Evolutionary conservation across 192 early-diverging fungal genomes (phyloP), one percentile per base, ranked within the genome.

Genomic region (Podila horticola): DNA sequence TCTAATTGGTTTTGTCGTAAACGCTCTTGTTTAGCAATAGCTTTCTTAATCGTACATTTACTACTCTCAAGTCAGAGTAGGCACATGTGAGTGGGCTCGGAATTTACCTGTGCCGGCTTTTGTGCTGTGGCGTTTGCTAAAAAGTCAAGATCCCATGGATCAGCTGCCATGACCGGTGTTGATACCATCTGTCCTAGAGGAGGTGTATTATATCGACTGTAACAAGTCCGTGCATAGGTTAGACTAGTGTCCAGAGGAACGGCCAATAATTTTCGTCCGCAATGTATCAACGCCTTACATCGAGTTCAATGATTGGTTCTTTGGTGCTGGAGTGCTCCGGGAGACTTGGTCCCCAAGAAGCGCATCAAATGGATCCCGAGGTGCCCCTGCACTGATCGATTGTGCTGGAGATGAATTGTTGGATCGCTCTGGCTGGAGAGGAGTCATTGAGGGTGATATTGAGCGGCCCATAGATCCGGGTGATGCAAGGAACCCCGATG

Each of bases 61-160:
- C 3, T 2, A 45, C 41, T 17, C 41, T 17, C 31, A 26, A 45
- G 41, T 15, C 41, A 45, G 15, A 45, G 3, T 4, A 7, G 15
- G 41, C 41, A 3, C 8, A 17, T 45, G 41, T 17, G 41, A 45
- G 41, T 8, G 41, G 41, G 12, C 1, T 45, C 19, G 22, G 49
- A 22, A 50, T 38, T 45, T 68, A 79, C 75, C 75, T 79, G 75
- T 2, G 51, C 52, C n/a, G 28, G 8, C 26, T 79, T 79, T 3
- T 52, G 22, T 1, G 36, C n/a, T 13, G 75, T 64, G 41, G 75
- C 70, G n/a, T 72, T 79, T 13, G 75, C 71, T 66, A 81, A 49
- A 58, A 72, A 81, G 62, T 79, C 75, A 20, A 79, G 70, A 58
- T 79, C 75, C 75, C 75, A 79, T 0, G 75, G 75, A n/a, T 79